phyloP scores from a whole-genome alignment of 129 eudicot species.

The Heracleum sosnowskyi region DNA sequence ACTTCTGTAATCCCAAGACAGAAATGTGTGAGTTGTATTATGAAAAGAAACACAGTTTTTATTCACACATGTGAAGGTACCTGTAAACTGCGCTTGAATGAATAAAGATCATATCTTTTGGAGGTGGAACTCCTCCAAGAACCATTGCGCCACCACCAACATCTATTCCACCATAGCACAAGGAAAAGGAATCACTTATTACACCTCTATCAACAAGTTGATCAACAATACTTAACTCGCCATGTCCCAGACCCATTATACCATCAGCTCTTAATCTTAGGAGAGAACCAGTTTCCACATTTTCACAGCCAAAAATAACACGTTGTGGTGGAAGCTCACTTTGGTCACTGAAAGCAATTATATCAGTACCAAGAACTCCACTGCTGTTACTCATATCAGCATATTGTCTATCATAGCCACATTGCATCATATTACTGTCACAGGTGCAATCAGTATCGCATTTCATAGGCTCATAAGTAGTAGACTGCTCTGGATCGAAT shows the following conservation, averaged over 20 bases:
- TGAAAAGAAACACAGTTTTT: constrained; percentile 33
- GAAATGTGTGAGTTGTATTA: constrained; percentile 88
- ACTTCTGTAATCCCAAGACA: constrained; percentile 97
- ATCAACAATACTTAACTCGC: constrained; percentile 82
- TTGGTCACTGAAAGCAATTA: constrained; percentile 72
- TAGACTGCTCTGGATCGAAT: constrained; percentile 76
- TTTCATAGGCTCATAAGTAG: constrained; percentile 63
- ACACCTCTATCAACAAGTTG: constrained; percentile 85
- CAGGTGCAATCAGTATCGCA: constrained; percentile 78
- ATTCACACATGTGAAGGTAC: constrained; percentile 39
- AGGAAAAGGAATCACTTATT: constrained; percentile 80
- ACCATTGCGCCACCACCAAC: constrained; percentile 98
- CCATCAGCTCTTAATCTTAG: constrained; percentile 94
- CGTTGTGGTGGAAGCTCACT: constrained; percentile 83
- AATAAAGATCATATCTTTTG: constrained; percentile 68
- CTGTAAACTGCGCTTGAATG: constrained; percentile 72
- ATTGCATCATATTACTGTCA: constrained; percentile 50
- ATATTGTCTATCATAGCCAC: constrained; percentile 71
- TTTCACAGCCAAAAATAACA: constrained; percentile 86
- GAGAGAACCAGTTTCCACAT: constrained; percentile 82
- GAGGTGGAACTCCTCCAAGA: constrained; percentile 81
- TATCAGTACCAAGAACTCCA: constrained; percentile 84
- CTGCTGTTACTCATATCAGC: constrained; percentile 98
- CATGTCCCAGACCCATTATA: constrained; percentile 96
- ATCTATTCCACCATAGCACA: constrained; percentile 98